These are phyloP conservation scores for Colletotrichum shisoi DNA, from an alignment of 2,329 filamentous ascomycete species.

Conservation along the genomic window DNA sequence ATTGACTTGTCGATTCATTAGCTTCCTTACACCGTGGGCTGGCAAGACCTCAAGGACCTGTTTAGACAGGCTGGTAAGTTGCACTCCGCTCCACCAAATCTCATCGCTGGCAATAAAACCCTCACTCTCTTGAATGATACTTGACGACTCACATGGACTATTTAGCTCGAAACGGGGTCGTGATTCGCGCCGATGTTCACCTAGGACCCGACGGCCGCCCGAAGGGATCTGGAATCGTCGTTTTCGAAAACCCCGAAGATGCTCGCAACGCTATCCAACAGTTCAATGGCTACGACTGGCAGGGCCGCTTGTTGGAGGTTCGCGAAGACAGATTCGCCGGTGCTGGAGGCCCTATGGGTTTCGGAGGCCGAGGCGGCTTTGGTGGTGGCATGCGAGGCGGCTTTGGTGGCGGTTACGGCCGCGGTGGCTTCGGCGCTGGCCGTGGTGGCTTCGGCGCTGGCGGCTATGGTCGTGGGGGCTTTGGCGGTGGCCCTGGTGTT, in stretches of 20 bases:
- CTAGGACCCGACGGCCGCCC: conserved; percentile 88
- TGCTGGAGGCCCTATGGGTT: conserved; percentile 60
- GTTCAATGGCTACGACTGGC: conserved; percentile 99
- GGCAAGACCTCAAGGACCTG: conserved; percentile 98
- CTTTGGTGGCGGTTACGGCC: conserved; percentile 62
- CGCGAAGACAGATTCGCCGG: conserved; percentile 94
- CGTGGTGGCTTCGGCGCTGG: conserved; percentile 56
- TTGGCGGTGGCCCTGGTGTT: conserved; percentile 44
- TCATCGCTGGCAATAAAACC: conserved; percentile 6
- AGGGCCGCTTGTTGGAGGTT: conserved; percentile 90
- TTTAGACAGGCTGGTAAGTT: conserved; percentile 95
- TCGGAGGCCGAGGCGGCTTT: conserved; percentile 66
- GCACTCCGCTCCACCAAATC: neutral
- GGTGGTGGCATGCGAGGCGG: conserved; percentile 66
- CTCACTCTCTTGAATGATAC: conserved; percentile 18
- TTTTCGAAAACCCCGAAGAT: conserved; percentile 93
- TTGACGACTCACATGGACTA: conserved; percentile 1
- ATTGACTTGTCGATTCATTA: conserved; percentile 54
- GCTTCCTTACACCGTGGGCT: conserved; percentile 97
- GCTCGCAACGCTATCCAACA: conserved; percentile 95
- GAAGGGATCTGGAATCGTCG: conserved; percentile 96
- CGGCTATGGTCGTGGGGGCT: conserved; percentile 49
- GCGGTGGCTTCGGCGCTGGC: conserved; percentile 57
- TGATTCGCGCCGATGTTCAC: conserved; percentile 96
- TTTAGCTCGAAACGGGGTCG: conserved; percentile 70